Conservation (phyloP, 148 eudicot genomes). For the Silene uniflora region DNA sequence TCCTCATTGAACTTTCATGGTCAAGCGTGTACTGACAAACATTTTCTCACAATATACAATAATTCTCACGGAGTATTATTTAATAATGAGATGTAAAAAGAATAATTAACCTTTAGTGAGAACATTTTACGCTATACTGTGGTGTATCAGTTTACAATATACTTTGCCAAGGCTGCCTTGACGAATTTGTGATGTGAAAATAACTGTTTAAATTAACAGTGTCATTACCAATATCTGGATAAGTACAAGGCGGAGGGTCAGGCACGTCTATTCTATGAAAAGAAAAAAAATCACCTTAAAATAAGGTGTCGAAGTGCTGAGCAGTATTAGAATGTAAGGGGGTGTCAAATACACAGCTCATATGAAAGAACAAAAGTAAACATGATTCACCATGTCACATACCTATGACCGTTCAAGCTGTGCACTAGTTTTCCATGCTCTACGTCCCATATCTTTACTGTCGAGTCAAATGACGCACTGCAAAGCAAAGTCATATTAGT, state of each 20-base stretch:
- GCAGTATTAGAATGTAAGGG: background rate
- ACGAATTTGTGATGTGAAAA: background rate
- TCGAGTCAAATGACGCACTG: constrained; percentile 69
- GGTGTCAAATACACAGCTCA: background rate
- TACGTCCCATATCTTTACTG: constrained; percentile 55
- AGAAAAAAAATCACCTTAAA: no score
- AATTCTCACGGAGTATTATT: no score
- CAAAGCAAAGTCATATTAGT: constrained; percentile 15
- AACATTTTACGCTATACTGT: no score
- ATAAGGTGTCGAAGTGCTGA: background rate
- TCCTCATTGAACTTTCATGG: background rate
- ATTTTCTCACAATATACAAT: no score
- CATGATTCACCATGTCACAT: background rate
- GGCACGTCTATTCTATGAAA: background rate
- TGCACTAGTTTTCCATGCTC: constrained; percentile 45
- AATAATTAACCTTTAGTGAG: no score
- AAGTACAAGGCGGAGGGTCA: background rate
- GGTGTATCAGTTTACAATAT: background rate
- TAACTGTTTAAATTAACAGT: background rate
- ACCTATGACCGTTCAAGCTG: constrained; percentile 69
- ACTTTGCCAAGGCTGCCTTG: background rate
- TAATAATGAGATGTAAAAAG: no score
- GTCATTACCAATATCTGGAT: background rate
- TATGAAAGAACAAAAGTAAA: background rate
- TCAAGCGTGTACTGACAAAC: background rate